These are phyloP conservation scores for Cryptococcus sp. DNA, from an alignment of 1,284 basidiomycete genomes.

Conservation along the genomic window DNA sequence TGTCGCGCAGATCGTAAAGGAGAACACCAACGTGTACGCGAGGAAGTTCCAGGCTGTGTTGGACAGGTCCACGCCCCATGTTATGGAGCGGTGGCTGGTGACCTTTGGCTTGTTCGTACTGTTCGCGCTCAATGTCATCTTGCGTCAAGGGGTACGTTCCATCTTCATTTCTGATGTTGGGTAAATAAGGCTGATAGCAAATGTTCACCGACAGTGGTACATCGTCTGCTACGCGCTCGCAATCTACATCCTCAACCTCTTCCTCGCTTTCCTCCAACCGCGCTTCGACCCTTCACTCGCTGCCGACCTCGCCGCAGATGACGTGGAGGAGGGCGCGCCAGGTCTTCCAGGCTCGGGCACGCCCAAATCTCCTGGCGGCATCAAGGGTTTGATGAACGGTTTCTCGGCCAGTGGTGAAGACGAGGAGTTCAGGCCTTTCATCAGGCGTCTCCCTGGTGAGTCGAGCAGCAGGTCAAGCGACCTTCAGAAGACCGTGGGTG, in stretches of 20 bases:
- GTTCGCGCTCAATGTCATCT: constrained; percentile 83
- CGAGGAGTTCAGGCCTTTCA: constrained; percentile 95
- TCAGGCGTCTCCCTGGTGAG: constrained; percentile 91
- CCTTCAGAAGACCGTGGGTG: not conserved
- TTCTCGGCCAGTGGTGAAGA: constrained; percentile 54
- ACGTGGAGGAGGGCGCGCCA: constrained; percentile 89
- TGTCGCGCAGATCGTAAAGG: constrained; percentile 50
- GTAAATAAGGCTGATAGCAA: not conserved
- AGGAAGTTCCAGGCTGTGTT: constrained; percentile 71
- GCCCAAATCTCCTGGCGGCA: constrained; percentile 32
- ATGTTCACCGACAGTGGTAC: constrained; percentile 70
- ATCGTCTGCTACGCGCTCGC: constrained; percentile 75
- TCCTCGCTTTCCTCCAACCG: constrained; percentile 57
- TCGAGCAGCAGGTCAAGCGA: constrained; percentile 12
- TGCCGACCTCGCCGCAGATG: constrained; percentile 88
- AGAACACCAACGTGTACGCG: constrained; percentile 50
- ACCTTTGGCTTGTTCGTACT: constrained; percentile 72
- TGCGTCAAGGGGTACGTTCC: constrained; percentile 81
- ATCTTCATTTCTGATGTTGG: not conserved
- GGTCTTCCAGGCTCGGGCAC: constrained; percentile 46
- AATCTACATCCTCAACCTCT: constrained; percentile 85
- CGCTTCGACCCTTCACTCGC: constrained; percentile 92
- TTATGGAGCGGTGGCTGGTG: constrained; percentile 83
- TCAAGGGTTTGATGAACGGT: constrained; percentile 48
- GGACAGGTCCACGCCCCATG: constrained; percentile 89